Percentiles rank a stretch among this genome's conserved stretches.
Conservation (phyloP, 768 basidiomycete genomes). For the Krasilnikovozyma curviuscula region DNA sequence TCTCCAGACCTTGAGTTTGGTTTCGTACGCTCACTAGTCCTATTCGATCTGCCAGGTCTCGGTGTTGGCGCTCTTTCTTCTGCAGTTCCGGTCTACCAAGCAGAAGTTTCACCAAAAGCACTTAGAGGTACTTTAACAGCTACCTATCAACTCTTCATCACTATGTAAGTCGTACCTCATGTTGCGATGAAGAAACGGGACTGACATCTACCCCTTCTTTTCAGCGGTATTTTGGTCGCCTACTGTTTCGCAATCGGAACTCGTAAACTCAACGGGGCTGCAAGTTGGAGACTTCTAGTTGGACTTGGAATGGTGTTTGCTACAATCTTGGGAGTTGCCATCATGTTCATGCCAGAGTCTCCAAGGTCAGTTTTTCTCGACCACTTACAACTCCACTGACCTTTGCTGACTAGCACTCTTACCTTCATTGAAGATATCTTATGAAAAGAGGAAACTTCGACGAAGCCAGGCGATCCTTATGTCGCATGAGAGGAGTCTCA, state of each 20-base stretch:
- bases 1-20: too few species aligned
- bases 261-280: background rate
- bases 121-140: background rate
- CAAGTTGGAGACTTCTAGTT: background rate
- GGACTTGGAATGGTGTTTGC: background rate
- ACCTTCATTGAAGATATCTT: too few species aligned
- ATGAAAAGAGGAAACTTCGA: constrained; percentile 33
- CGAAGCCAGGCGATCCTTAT: constrained; percentile 29
- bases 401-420: too few species aligned
- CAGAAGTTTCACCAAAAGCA: background rate
- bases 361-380: too few species aligned
- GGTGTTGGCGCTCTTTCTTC: background rate
- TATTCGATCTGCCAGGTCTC: background rate
- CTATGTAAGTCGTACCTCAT: too few species aligned
- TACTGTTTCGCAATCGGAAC: constrained; percentile 3
- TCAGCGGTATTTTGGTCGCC: background rate
- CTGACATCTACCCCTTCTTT: too few species aligned
- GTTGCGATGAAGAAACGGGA: too few species aligned
- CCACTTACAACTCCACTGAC: too few species aligned
- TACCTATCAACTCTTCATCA: background rate
- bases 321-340: background rate
- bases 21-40: too few species aligned
- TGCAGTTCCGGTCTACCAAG: background rate
- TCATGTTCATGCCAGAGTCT: constrained; percentile 46
- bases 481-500: constrained; percentile 5